Conservation (phyloP, 2,329 filamentous ascomycete genomes). For the Cryphonectria carpinicola region DNA sequence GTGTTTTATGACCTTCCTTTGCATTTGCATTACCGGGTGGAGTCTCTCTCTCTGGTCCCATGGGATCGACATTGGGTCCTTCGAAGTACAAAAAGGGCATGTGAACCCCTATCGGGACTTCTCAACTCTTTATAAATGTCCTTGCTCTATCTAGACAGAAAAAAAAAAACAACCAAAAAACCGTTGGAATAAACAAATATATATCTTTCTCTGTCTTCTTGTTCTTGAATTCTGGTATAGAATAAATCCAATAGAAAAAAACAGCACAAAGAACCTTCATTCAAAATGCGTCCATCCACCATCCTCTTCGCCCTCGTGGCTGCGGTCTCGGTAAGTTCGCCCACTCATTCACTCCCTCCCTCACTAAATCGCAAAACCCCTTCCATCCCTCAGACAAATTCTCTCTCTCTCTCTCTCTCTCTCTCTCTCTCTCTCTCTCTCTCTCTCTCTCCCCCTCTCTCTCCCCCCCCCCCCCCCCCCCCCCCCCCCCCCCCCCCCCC, state of each 20-base stretch:
- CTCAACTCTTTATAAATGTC: neutral
- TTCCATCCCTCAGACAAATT: neutral
- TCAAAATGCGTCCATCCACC: slow-evolving; percentile 39
- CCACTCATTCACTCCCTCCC: neutral
- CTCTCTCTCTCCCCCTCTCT: neutral
- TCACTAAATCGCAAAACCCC: too few species aligned
- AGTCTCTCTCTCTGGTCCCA: neutral
- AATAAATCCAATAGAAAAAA: neutral
- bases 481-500: too few species aligned
- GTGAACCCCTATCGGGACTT: neutral
- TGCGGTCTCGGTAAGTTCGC: slow-evolving; percentile 36
- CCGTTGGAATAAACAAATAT: neutral
- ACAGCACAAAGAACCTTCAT: slow-evolving; percentile 16
- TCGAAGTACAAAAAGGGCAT: slow-evolving; percentile 2
- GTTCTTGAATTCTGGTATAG: neutral
- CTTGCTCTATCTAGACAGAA: neutral
- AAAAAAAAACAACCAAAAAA: neutral
- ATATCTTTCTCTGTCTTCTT: neutral
- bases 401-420: too few species aligned
- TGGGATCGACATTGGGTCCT: slow-evolving; percentile 4
- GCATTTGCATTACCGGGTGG: neutral
- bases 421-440: neutral
- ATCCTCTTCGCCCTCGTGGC: slow-evolving; percentile 40
- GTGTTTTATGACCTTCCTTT: neutral
- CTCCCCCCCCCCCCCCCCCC: too few species aligned